Base-by-base conservation (phyloP, 2,329 filamentous ascomycete genomes). In the Pyricularia sp. region DNA sequence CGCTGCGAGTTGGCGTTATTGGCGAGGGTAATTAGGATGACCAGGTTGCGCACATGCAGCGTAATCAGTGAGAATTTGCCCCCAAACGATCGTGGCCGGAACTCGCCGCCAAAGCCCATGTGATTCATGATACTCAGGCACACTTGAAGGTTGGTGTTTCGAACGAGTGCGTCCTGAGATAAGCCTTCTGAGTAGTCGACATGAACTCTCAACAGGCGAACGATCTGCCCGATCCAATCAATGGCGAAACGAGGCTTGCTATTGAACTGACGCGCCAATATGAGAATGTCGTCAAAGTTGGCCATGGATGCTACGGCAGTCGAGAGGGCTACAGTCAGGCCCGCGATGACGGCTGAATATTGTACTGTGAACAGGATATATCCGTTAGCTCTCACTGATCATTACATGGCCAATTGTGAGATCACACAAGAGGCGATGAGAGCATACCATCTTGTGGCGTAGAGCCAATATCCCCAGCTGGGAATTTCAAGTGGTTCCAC, bases 121-220 rank as follows among this genome's bases (percentile, higher is more conserved):
- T 90, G 87, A 65, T 90, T 88, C 72, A 96, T 86, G 31, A 94
- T 84, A 70, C 90, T 90, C 13, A 97, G 79, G 65, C 87, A 90
- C 65, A 90, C 82, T 66, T 91, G 88, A 60, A 97, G 82, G 44
- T 86, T 81, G 3, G 81, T 79, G 70, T 94, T 93, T 66, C 87
- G 81, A 68, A 94, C 83, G 40, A 96, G 78, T 66, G 87, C 81
- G 72, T 93, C 87, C 69, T 89, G 84, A 60, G 85, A 82, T 1
- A 84, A 78, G 66, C 96, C 90, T 62, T 90, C 84, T 0, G 91
- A 89, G 72, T 93, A 96, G 75, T 97, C 93, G 62, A 93, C 84
- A 62, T 87, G 85, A 33, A 90, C 81, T 67, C 87, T 88, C 63
- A 93, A 78, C 65, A 89, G 84, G 55, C 84, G 81, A 64, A 90